Conservation (phyloP, 2,329 filamentous ascomycete species). For the Emergomyces pasteurianus region DNA sequence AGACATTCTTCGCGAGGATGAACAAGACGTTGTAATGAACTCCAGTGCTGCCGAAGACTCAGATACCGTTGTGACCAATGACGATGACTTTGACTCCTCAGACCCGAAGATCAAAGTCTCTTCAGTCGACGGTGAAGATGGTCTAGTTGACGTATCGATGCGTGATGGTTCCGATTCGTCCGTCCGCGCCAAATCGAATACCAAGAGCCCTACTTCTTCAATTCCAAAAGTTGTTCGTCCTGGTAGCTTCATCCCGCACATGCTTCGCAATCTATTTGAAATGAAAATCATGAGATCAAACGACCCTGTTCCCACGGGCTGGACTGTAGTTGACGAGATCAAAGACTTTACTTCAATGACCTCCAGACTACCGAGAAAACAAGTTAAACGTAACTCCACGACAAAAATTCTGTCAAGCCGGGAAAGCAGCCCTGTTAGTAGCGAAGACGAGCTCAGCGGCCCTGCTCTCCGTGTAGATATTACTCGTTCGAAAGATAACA, state of each 20-base stretch:
- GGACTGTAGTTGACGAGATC: slow-evolving; percentile 49
- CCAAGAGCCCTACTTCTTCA: slow-evolving; percentile 13
- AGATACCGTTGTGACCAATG: slow-evolving; percentile 55
- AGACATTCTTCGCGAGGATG: slow-evolving; percentile 46
- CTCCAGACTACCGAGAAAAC: slow-evolving; percentile 31
- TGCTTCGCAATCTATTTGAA: slow-evolving; percentile 63
- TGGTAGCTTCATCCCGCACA: slow-evolving; percentile 47
- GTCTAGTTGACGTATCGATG: slow-evolving; percentile 83
- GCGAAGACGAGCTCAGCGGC: slow-evolving; percentile 21
- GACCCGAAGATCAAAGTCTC: slow-evolving; percentile 61
- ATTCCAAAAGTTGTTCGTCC: slow-evolving; percentile 37
- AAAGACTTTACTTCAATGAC: slow-evolving; percentile 45
- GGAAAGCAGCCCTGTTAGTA: slow-evolving; percentile 18
- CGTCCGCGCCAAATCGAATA: slow-evolving; percentile 14
- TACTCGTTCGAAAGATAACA: slow-evolving; percentile 4
- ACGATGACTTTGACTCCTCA: slow-evolving; percentile 51
- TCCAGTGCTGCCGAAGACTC: slow-evolving; percentile 44
- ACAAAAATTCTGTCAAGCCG: slow-evolving; percentile 6
- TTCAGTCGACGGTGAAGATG: slow-evolving; percentile 80
- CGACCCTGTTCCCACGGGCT: slow-evolving; percentile 57
- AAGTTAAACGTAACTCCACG: slow-evolving; percentile 9
- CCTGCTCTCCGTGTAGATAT: slow-evolving; percentile 9
- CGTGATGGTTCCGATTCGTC: slow-evolving; percentile 43
- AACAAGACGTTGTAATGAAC: slow-evolving; percentile 37
- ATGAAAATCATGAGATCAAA: slow-evolving; percentile 53